These are phyloP conservation scores for Sarocladiaceae sp. DNA, from an alignment of 2,329 filamentous ascomycete genomes.

Conservation along the genomic window DNA sequence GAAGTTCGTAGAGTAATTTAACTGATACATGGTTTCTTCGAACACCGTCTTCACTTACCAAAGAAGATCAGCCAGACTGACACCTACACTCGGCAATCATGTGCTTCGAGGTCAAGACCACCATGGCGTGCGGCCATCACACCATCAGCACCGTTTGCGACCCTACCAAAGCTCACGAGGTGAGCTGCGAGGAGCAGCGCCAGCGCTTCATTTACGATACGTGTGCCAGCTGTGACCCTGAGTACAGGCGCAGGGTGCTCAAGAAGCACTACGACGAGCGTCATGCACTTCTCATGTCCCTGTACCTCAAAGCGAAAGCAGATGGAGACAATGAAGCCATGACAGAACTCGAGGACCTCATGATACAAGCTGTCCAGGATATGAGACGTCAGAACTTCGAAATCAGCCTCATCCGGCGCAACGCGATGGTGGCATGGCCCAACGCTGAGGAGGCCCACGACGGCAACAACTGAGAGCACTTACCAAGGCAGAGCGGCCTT, in stretches of 20 bases:
- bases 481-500: no score
- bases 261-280: constrained; percentile 20
- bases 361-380: constrained; percentile 15
- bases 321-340: constrained; percentile 18
- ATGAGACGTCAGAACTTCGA: constrained; percentile 18
- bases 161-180: constrained; percentile 9
- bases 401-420: constrained; percentile 15
- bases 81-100: no score
- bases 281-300: constrained; percentile 19
- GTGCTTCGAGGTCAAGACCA: constrained; percentile 19
- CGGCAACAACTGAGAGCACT: no score
- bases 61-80: no score
- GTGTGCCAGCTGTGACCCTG: constrained; percentile 30
- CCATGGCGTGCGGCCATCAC: constrained; percentile 21
- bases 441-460: not conserved
- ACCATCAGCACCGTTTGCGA: constrained; percentile 13
- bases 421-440: constrained; percentile 17
- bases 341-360: constrained; percentile 16
- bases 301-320: constrained; percentile 20
- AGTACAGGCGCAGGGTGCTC: constrained; percentile 19
- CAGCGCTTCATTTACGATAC: constrained; percentile 25
- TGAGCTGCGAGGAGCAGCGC: constrained; percentile 12
- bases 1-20: no score
- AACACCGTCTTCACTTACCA: no score
- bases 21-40: no score